phyloP scores from a whole-genome alignment of 208 protist genomes.

The Strigomonas culicis region DNA sequence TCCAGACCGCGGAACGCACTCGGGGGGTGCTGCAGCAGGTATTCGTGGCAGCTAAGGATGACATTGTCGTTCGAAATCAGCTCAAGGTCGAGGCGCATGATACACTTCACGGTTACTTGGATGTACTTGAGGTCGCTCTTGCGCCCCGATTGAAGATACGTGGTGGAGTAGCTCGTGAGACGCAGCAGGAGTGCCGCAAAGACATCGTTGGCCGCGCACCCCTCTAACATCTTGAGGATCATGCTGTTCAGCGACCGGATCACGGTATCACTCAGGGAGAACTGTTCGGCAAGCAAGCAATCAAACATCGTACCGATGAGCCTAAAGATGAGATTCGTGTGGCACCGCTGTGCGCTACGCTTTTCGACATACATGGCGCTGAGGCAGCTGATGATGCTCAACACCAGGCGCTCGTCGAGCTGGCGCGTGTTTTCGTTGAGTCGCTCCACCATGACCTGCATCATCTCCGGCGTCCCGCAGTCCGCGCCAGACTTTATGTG shows the following conservation, averaged over 20 bases:
- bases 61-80: constrained; percentile 68
- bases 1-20: constrained; percentile 81
- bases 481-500: constrained; percentile 58
- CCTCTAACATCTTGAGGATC: constrained; percentile 70
- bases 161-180: constrained; percentile 79
- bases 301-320: constrained; percentile 79
- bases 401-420: constrained; percentile 50
- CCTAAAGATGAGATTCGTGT: constrained; percentile 67
- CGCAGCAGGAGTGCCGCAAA: constrained; percentile 77
- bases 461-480: constrained; percentile 72
- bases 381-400: constrained; percentile 62
- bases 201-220: constrained; percentile 63
- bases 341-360: constrained; percentile 42
- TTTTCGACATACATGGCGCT: constrained; percentile 53
- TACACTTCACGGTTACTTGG: constrained; percentile 86
- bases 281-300: constrained; percentile 78
- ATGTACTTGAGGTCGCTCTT: constrained; percentile 86
- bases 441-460: constrained; percentile 76
- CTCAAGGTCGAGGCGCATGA: constrained; percentile 67
- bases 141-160: constrained; percentile 57
- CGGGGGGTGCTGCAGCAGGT: constrained; percentile 84
- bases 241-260: constrained; percentile 83
- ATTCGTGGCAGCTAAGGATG: constrained; percentile 83
- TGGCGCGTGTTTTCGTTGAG: constrained; percentile 65
- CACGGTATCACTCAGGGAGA: constrained; percentile 60